These are phyloP conservation scores for Penicillium sp. DNA, from an alignment of 2,329 filamentous ascomycete genomes.

Conservation along the genomic window DNA sequence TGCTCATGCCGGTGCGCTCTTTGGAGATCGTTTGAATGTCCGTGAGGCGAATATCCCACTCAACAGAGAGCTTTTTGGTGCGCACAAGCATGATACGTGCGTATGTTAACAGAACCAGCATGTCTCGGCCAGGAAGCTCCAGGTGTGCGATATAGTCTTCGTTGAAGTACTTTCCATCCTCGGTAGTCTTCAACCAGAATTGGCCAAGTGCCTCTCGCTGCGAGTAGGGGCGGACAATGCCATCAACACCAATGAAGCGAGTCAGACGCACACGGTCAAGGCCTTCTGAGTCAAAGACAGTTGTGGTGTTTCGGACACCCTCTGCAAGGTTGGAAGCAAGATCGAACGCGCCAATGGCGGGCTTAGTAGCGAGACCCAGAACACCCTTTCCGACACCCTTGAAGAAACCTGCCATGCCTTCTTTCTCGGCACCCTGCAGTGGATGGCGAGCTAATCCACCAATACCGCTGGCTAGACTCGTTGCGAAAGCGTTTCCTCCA, in stretches of 20 bases:
- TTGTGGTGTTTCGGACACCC: slow-evolving; percentile 97
- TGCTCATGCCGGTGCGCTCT: slow-evolving; percentile 88
- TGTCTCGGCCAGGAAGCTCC: slow-evolving; percentile 83
- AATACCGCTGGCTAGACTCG: slow-evolving; percentile 87
- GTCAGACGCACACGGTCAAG: slow-evolving; percentile 92
- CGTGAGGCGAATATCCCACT: slow-evolving; percentile 95
- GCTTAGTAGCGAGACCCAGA: slow-evolving; percentile 91
- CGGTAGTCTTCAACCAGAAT: slow-evolving; percentile 97
- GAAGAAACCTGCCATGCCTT: slow-evolving; percentile 90
- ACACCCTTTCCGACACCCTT: slow-evolving; percentile 97
- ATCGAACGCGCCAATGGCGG: slow-evolving; percentile 93
- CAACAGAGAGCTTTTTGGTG: slow-evolving; percentile 77
- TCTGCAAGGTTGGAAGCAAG: slow-evolving; percentile 96
- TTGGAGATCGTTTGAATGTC: slow-evolving; percentile 97
- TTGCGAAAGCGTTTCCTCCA: slow-evolving; percentile 91
- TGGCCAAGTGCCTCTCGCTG: slow-evolving; percentile 94
- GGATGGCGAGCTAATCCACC: slow-evolving; percentile 91
- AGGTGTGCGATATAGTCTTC: slow-evolving; percentile 96
- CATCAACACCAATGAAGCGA: slow-evolving; percentile 87
- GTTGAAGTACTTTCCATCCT: slow-evolving; percentile 97
- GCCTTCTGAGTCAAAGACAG: slow-evolving; percentile 92
- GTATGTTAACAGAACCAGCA: slow-evolving; percentile 86
- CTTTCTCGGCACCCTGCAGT: slow-evolving; percentile 91
- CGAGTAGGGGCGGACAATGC: slow-evolving; percentile 89
- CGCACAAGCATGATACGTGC: slow-evolving; percentile 85